These are phyloP conservation scores for Colletotrichum aenigma DNA, from an alignment of 2,329 filamentous ascomycete species.

Conservation along the genomic window DNA sequence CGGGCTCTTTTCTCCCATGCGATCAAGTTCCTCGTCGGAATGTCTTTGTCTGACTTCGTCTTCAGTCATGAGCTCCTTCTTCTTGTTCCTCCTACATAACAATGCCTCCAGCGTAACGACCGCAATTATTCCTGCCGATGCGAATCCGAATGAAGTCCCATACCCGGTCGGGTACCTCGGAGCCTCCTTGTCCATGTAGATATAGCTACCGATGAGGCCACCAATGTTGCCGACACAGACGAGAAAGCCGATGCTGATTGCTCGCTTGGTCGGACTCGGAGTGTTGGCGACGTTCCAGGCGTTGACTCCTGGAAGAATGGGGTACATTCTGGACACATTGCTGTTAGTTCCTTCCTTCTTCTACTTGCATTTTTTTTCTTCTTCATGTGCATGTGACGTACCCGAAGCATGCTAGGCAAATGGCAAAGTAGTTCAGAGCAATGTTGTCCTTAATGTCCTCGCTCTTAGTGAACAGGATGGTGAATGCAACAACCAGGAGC, in stretches of 20 bases:
- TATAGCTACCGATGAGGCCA: constrained; percentile 29
- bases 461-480: constrained; percentile 38
- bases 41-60: constrained; percentile 31
- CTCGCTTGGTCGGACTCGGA: constrained; percentile 39
- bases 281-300: constrained; percentile 46
- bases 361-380: not conserved
- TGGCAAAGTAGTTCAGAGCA: constrained; percentile 45
- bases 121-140: constrained; percentile 17
- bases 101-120: constrained; percentile 9
- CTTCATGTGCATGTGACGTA: constrained; percentile 2
- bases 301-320: constrained; percentile 43
- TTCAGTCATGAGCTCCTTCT: constrained; percentile 25
- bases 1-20: constrained; percentile 34
- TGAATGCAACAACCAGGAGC: constrained; percentile 36
- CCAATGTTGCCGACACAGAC: constrained; percentile 44
- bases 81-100: constrained; percentile 24
- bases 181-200: constrained; percentile 19
- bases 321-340: constrained; percentile 39
- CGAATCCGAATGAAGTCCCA: constrained; percentile 11
- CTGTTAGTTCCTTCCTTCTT: not conserved
- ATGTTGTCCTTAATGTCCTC: constrained; percentile 42
- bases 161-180: constrained; percentile 21
- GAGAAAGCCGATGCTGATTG: constrained; percentile 43
- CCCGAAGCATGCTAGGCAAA: constrained; percentile 43
- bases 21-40: constrained; percentile 29